Evolutionary conservation across 192 early-diverging fungal species (phyloP).

Genomic region (Borealophlyctis nickersoniae): DNA sequence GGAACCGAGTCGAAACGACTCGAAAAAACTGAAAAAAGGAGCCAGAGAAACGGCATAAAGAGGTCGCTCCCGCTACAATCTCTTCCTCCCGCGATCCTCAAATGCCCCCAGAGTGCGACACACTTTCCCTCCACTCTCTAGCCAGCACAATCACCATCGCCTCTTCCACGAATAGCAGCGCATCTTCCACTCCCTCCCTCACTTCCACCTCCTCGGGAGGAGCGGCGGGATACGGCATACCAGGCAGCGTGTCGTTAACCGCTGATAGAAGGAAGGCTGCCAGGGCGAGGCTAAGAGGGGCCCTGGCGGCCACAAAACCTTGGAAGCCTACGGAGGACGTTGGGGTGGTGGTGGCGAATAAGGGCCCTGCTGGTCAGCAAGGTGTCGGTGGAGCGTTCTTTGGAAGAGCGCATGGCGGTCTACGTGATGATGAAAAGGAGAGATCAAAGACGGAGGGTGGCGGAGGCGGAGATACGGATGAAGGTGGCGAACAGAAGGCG

Average conservation of each 20-base stretch:
- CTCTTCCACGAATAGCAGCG: background rate
- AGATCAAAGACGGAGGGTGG: too few relatives aligned
- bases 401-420: background rate
- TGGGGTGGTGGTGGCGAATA: background rate
- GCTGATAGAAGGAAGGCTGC: background rate
- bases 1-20: too few relatives aligned
- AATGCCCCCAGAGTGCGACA: too few relatives aligned
- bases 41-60: too few relatives aligned
- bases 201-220: background rate
- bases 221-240: background rate
- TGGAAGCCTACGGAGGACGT: background rate
- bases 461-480: too few relatives aligned
- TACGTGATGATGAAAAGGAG: background rate
- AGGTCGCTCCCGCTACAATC: too few relatives aligned
- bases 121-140: background rate
- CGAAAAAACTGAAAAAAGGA: too few relatives aligned
- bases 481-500: too few relatives aligned
- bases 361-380: background rate
- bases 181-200: background rate
- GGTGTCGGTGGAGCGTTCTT: background rate
- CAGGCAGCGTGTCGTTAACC: background rate
- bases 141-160: background rate
- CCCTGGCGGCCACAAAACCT: background rate
- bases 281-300: background rate
- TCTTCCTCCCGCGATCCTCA: too few relatives aligned